Evolutionary conservation across 495 filamentous ascomycete species (phyloP).

Genomic region (Rusavskia elegans): DNA sequence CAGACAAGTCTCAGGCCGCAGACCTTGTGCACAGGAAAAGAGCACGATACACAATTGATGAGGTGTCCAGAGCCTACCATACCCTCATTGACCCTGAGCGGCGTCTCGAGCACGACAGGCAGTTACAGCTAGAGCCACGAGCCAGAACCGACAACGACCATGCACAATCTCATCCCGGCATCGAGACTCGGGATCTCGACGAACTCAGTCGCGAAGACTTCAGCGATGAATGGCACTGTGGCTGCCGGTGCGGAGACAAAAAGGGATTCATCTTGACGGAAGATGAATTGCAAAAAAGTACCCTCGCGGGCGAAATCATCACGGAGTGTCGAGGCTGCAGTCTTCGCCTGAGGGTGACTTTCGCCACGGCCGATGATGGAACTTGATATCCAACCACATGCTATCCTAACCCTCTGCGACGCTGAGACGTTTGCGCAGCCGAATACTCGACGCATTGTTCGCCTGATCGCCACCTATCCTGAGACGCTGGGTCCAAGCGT

Average conservation of each 20-base stretch:
- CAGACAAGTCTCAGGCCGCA: background rate
- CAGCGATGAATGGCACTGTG: constrained; percentile 39
- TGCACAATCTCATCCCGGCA: constrained; percentile 42
- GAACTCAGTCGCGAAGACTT: constrained; percentile 44
- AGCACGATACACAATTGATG: constrained; percentile 44
- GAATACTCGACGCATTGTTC: background rate
- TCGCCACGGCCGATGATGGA: constrained; percentile 42
- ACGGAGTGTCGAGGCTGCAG: constrained; percentile 71
- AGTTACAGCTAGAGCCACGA: constrained; percentile 14
- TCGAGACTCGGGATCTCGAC: constrained; percentile 68
- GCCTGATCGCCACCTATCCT: no score
- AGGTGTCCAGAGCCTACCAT: constrained; percentile 59
- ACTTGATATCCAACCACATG: constrained; percentile 6
- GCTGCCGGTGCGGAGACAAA: constrained; percentile 67
- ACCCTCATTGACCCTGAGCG: constrained; percentile 41
- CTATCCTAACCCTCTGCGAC: background rate
- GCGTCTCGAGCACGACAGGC: constrained; percentile 48
- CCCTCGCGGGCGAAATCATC: constrained; percentile 49
- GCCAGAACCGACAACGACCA: constrained; percentile 10
- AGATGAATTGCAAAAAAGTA: constrained; percentile 48
- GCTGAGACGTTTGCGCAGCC: background rate
- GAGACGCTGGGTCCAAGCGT: no score
- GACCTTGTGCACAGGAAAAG: background rate
- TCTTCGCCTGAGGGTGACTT: constrained; percentile 62
- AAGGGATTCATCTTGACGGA: constrained; percentile 54